These are phyloP conservation scores for Podospora australis DNA, from an alignment of 495 filamentous ascomycete species.

Conservation along the genomic window DNA sequence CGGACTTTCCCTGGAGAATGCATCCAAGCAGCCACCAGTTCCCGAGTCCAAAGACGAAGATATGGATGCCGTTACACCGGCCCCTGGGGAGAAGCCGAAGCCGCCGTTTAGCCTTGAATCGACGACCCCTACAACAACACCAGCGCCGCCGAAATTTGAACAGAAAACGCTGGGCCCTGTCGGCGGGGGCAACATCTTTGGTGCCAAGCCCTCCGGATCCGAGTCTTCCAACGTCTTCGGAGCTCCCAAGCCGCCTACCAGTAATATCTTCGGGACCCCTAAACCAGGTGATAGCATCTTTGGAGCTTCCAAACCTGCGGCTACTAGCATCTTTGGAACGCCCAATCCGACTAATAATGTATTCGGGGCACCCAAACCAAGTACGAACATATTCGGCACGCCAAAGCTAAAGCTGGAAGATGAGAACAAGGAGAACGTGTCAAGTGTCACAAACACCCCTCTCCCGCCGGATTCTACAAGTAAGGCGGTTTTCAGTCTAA, in stretches of 20 bases:
- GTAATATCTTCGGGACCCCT: conserved; percentile 12
- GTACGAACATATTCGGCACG: conserved; percentile 1
- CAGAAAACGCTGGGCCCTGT: conserved; percentile 12
- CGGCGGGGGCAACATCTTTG: conserved; percentile 20
- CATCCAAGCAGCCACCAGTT: conserved; percentile 34
- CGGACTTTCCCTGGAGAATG: conserved; percentile 41
- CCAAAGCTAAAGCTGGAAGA: conserved; percentile 35
- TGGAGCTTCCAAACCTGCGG: neutral
- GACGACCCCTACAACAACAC: conserved; percentile 52
- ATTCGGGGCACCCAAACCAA: conserved; percentile 13
- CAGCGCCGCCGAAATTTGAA: conserved; percentile 42
- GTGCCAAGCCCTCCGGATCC: conserved; percentile 14
- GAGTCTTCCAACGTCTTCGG: conserved; percentile 18
- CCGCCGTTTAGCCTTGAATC: conserved; percentile 34
- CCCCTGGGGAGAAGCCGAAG: conserved; percentile 31
- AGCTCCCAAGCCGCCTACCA: conserved; percentile 11
- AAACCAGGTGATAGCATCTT: conserved; percentile 6
- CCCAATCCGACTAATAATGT: conserved; percentile 13
- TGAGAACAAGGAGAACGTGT: conserved; percentile 25
- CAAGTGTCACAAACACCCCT: conserved; percentile 46
- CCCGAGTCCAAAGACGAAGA: conserved; percentile 53
- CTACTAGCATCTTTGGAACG: conserved; percentile 5
- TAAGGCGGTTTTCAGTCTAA: conserved; percentile 55
- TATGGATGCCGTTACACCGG: conserved; percentile 43
- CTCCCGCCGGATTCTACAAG: conserved; percentile 73